A percentile compares a stretch with the other conserved stretches of the same genome.
Conservation (phyloP, 2,329 filamentous ascomycete genomes). For the Allantophomopsis lycopodina region DNA sequence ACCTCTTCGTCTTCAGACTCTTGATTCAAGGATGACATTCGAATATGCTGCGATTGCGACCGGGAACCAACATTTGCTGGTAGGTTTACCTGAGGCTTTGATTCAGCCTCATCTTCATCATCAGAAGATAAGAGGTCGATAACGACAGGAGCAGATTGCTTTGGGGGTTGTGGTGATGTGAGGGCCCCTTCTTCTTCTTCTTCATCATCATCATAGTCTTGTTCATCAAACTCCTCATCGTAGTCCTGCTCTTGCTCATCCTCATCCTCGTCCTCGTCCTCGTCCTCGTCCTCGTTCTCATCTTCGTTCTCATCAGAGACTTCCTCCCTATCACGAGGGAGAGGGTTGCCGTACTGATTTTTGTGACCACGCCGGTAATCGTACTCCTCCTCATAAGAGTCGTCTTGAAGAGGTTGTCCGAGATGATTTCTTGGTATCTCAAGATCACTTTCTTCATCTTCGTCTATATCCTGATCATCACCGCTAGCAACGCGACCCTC, state of each 20-base stretch:
- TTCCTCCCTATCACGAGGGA: not conserved
- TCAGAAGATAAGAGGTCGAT: conserved; percentile 20
- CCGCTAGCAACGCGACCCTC: not conserved
- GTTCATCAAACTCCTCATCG: conserved; percentile 11
- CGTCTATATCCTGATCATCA: not conserved
- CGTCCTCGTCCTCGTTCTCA: conserved; percentile 2
- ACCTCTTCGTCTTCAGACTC: not conserved
- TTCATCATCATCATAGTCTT: conserved; percentile 9
- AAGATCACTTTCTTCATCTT: conserved; percentile 1
- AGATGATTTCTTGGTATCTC: too few species aligned
- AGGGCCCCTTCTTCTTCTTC: conserved; percentile 14
- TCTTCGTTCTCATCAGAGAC: not conserved
- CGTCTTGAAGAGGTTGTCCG: too few species aligned
- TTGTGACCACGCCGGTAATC: too few species aligned
- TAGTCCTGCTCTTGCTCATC: conserved; percentile 5
- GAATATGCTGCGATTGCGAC: too few species aligned
- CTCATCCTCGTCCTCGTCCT: not conserved
- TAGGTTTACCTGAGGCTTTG: too few species aligned
- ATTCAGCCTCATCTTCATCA: conserved; percentile 12
- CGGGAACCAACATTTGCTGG: too few species aligned
- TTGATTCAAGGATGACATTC: too few species aligned
- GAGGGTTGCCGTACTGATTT: not conserved
- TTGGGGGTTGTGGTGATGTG: not conserved
- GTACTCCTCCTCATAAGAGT: too few species aligned
- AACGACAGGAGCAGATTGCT: conserved; percentile 9